These are phyloP conservation scores for Teratosphaeria pseudoeucalypti DNA, from an alignment of 2,329 filamentous ascomycete species.

Conservation along the genomic window DNA sequence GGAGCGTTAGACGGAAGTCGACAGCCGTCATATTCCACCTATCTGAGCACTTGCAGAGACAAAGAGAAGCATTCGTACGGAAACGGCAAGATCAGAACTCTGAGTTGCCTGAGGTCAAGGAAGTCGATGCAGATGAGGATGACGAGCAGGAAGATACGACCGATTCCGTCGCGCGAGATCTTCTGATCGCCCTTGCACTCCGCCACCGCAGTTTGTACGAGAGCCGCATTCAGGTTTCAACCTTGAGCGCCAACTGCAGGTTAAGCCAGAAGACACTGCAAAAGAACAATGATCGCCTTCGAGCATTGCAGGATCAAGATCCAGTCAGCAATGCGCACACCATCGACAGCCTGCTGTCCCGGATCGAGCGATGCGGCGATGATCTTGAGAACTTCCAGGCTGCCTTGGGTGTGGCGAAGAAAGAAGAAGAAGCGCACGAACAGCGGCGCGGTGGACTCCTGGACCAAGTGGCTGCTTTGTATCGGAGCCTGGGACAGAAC, in stretches of 20 bases:
- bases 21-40: neutral
- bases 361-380: neutral
- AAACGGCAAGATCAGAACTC: neutral
- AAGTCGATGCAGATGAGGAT: neutral
- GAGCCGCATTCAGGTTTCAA: neutral
- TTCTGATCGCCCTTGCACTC: neutral
- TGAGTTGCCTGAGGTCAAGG: neutral
- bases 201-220: neutral
- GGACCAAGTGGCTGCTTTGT: neutral
- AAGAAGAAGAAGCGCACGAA: neutral
- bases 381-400: neutral
- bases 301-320: neutral
- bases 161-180: neutral
- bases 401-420: neutral
- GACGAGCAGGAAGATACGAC: neutral
- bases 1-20: neutral
- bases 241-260: neutral
- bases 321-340: neutral
- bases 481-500: neutral
- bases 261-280: neutral
- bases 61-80: neutral
- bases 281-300: neutral
- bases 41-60: neutral
- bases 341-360: neutral
- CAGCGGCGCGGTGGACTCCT: neutral